phyloP scores from a whole-genome alignment of 257 asterid genomes.

The Nicotiana paniculata region DNA sequence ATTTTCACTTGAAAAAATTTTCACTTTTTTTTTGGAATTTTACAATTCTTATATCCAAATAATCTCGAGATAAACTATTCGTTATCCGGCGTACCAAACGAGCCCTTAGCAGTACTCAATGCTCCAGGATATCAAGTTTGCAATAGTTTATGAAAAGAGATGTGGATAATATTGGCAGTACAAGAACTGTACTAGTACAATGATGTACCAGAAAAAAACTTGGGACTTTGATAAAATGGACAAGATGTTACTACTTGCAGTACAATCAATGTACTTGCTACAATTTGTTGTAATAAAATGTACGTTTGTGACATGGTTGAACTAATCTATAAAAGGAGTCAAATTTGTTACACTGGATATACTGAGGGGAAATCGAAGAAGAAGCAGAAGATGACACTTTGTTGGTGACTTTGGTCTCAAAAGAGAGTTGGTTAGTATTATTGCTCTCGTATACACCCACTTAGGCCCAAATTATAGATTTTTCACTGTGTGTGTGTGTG shows the following conservation, averaged over 20 bases:
- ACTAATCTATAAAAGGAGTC: not conserved
- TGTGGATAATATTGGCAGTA: not conserved
- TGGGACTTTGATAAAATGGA: not conserved
- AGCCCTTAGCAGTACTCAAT: not conserved
- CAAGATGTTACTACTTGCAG: not conserved
- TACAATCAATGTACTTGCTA: not conserved
- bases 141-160: not conserved
- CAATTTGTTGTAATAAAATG: not conserved
- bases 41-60: too few relatives aligned
- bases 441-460: too few relatives aligned
- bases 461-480: too few relatives aligned
- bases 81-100: too few relatives aligned
- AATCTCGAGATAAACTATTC: too few relatives aligned
- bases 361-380: not conserved
- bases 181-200: not conserved
- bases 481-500: too few relatives aligned
- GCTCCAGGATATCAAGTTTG: not conserved
- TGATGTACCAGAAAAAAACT: not conserved
- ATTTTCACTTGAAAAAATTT: too few relatives aligned
- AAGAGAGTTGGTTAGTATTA: not conserved
- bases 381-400: slow-evolving; percentile 10
- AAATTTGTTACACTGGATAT: not conserved
- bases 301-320: not conserved
- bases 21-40: too few relatives aligned
- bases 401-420: slow-evolving; percentile 10